Evolutionary conservation across 306 rosid genomes (phyloP).

Genomic region (Quercus robur): DNA sequence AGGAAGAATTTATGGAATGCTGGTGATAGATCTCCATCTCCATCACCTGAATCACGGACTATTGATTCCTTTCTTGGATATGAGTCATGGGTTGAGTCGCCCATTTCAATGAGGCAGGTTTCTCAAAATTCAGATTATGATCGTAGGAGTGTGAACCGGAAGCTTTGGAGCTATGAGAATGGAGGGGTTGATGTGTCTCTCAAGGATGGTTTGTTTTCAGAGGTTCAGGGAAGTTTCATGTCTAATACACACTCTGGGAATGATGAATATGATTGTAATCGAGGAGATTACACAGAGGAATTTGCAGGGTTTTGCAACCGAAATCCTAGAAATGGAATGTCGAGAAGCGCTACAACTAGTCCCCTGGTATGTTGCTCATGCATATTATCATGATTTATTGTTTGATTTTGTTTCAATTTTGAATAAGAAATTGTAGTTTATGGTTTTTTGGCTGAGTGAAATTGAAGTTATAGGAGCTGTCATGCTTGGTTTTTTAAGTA

Average conservation of each 20-base stretch:
- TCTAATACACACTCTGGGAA: constrained; percentile 29
- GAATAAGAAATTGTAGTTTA: neutral
- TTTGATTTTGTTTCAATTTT: neutral
- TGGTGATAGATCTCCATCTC: constrained; percentile 48
- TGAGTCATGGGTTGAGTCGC: constrained; percentile 58
- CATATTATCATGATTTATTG: neutral
- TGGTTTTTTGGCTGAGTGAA: neutral
- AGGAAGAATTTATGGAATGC: constrained; percentile 37
- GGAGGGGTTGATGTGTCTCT: constrained; percentile 84
- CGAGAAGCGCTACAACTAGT: constrained; percentile 68
- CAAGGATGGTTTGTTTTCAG: constrained; percentile 72
- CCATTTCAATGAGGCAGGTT: constrained; percentile 41
- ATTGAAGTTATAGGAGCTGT: neutral
- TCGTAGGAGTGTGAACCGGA: constrained; percentile 57
- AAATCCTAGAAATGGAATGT: constrained; percentile 38
- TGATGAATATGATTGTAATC: constrained; percentile 17
- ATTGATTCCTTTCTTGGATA: constrained; percentile 61
- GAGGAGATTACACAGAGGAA: constrained; percentile 36
- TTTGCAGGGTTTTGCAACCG: constrained; percentile 56
- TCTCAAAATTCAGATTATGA: constrained; percentile 34
- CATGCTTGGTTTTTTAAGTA: neutral
- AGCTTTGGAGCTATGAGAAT: constrained; percentile 64
- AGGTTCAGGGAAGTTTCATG: constrained; percentile 24
- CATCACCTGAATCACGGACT: constrained; percentile 66
- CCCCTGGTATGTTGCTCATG: constrained; percentile 55